Base-by-base conservation (phyloP, 2,329 filamentous ascomycete species). In the Chaetomiaceae sp. region DNA sequence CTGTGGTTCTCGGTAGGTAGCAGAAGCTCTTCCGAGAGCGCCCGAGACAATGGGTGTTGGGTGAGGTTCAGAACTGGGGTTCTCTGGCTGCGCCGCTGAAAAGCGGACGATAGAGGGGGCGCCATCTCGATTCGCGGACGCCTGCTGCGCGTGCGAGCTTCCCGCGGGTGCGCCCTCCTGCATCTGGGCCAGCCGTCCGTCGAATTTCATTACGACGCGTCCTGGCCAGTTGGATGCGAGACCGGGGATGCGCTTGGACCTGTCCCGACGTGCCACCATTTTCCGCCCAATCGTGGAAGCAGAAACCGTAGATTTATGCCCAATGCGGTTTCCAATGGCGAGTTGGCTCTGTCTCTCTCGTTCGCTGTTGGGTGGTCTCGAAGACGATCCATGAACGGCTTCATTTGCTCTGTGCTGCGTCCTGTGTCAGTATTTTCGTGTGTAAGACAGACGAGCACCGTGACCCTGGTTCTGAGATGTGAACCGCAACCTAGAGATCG, bases 141-240 rank as follows among this genome's bases (percentile, higher is more conserved):
- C 23, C 38, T 51, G 51, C 23, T 31, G 56, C 45, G 9, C 27
- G 25, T n/a, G 54, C 57, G 59, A 59, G 44, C 47, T 55, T 23
- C 55, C 50, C 49, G 52, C 22, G n/a, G 42, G 25, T 34, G 20
- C 7, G 17, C 19, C 39, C 19, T 25, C 23, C 44, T 20, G 23
- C 37, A 27, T 40, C n/a, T n/a, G 5, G 25, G 25, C 23, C 34
- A 40, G 47, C 44, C 44, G 59, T 38, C n/a, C 39, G 56, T 51
- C 63, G 61, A 64, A 65, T 64, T 66, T 60, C 56, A 27, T 45
- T 43, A 43, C 43, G 53, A 61, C 58, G 58, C 65, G 27, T 66
- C 54, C 68, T 69, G 69, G 65, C 73, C 73, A 76, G 73, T 72
- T 71, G 72, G 72, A 75, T 71, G 65, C 57, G 62, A 70, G 66